Percentiles rank a stretch among this genome's conserved stretches.
Evolutionary conservation across 2,329 filamentous ascomycete genomes (phyloP).

Genomic region (Aspergillus sp.): DNA sequence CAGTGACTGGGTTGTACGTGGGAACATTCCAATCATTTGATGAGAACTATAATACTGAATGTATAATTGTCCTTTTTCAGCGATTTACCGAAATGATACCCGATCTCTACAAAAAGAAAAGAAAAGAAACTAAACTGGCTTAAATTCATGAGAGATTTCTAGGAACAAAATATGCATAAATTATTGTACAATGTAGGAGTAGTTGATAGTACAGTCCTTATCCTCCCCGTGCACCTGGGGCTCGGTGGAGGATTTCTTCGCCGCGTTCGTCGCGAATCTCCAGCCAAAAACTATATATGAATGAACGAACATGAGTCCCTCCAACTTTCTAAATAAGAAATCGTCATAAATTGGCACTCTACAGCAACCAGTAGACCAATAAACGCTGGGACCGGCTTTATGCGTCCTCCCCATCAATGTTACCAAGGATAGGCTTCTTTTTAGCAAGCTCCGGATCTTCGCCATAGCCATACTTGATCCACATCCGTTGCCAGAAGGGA

Average conservation of each 20-base stretch:
- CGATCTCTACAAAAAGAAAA: background rate
- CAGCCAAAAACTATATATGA: constrained; percentile 8
- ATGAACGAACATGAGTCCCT: background rate
- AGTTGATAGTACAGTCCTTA: constrained; percentile 4
- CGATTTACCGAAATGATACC: background rate
- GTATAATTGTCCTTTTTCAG: background rate
- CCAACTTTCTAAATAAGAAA: constrained; percentile 1
- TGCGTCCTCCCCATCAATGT: constrained; percentile 36
- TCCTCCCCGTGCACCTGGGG: background rate
- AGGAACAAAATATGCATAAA: constrained; percentile 6
- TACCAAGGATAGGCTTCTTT: constrained; percentile 42
- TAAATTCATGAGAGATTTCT: background rate
- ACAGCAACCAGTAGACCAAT: background rate
- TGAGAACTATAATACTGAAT: background rate
- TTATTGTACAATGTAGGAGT: constrained; percentile 12
- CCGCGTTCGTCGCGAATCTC: background rate
- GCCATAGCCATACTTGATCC: constrained; percentile 43
- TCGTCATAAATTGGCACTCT: background rate
- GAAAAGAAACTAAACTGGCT: background rate
- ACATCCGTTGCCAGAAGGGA: constrained; percentile 39
- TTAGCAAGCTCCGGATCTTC: constrained; percentile 40
- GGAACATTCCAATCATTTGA: background rate
- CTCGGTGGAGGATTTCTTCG: too few species aligned
- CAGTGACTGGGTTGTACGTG: background rate
- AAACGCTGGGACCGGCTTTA: constrained; percentile 1